Percentiles rank a stretch among this genome's conserved stretches.
Conservation (phyloP, 2,329 filamentous ascomycete species). For the Trichophyton rubrum region DNA sequence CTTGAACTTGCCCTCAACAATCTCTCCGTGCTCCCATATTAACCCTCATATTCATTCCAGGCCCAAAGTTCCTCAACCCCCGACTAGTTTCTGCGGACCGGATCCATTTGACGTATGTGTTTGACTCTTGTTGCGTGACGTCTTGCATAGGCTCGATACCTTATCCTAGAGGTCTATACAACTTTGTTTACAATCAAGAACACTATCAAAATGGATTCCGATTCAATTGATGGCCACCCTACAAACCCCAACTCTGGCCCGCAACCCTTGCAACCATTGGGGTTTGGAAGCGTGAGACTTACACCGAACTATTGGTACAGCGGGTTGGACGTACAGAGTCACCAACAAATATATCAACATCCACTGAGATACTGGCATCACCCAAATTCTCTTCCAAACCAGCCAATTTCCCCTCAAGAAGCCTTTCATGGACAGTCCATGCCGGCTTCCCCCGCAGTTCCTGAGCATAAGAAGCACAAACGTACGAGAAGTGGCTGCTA, state of each 20-base stretch:
- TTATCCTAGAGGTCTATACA: not conserved
- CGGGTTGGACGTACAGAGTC: not conserved
- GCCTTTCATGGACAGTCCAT: not conserved
- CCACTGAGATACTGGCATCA: not conserved
- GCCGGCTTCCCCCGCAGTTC: slow-evolving; percentile 10
- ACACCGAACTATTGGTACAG: not conserved
- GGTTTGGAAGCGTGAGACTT: not conserved
- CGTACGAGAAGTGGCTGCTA: slow-evolving; percentile 88
- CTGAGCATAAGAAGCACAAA: slow-evolving; percentile 77
- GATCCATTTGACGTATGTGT: not conserved
- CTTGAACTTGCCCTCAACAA: not conserved
- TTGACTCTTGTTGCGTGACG: not conserved
- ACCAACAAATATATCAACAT: not conserved
- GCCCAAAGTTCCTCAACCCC: too few species aligned
- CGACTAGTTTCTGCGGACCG: not conserved
- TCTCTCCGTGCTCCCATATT: not conserved
- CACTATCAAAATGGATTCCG: not conserved
- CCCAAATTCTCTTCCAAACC: not conserved
- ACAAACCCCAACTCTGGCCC: not conserved
- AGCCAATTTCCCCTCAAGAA: not conserved
- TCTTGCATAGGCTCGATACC: not conserved
- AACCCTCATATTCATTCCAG: not conserved
- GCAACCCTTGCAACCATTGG: not conserved
- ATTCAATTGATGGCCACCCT: not conserved
- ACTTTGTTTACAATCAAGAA: not conserved